A percentile compares a stretch with the other conserved stretches of the same genome.
These are phyloP conservation scores for Starmera amethionina DNA, from an alignment of 805 yeast species.

Conservation along the genomic window DNA sequence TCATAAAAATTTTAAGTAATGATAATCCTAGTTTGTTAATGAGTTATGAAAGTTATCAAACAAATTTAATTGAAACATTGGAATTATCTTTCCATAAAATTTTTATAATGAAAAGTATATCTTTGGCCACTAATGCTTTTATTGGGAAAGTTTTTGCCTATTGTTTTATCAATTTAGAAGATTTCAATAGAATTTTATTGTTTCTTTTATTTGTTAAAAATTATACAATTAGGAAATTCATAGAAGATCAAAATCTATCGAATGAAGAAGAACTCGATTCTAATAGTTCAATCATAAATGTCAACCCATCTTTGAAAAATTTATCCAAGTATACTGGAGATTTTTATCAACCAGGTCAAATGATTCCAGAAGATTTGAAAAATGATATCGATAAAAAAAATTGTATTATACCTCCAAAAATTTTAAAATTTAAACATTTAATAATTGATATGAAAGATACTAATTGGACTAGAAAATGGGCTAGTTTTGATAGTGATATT, in stretches of 20 bases:
- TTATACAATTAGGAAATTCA: slow-evolving; percentile 24
- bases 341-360: neutral
- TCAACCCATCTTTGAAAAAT: slow-evolving; percentile 5
- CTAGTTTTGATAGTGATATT: slow-evolving; percentile 43
- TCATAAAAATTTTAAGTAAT: slow-evolving; percentile 14
- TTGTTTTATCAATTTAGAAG: slow-evolving; percentile 37
- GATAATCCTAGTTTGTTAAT: neutral
- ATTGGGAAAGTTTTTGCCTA: slow-evolving; percentile 56
- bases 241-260: neutral
- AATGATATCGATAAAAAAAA: slow-evolving; percentile 7
- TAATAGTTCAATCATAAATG: neutral
- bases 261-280: neutral
- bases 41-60: too few relatives aligned
- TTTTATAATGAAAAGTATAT: neutral
- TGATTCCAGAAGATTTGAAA: neutral
- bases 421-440: slow-evolving; percentile 30
- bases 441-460: slow-evolving; percentile 41
- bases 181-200: slow-evolving; percentile 40
- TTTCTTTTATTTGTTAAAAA: slow-evolving; percentile 50
- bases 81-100: neutral
- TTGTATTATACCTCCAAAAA: slow-evolving; percentile 29
- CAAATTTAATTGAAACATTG: neutral
- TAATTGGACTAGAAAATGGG: slow-evolving; percentile 54
- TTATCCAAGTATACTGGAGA: slow-evolving; percentile 12
- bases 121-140: slow-evolving; percentile 20